These are phyloP conservation scores for Phlyctochytrium arcticum DNA, from an alignment of 192 early-diverging fungal genomes.

Conservation along the genomic window DNA sequence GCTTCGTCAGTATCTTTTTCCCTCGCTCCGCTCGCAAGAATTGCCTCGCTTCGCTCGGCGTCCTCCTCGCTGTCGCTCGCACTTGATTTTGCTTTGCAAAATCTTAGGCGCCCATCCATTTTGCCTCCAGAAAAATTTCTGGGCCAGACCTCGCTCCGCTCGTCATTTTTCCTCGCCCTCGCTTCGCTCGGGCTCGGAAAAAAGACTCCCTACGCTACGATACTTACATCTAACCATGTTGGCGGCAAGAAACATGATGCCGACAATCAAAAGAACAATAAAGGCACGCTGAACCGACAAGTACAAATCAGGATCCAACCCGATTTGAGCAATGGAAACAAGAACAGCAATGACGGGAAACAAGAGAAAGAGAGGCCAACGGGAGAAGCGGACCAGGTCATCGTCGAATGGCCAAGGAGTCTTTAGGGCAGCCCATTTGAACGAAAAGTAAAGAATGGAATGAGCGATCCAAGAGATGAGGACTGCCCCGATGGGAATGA, in stretches of 20 bases:
- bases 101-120: not conserved
- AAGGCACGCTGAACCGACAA: conserved; percentile 5
- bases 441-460: not conserved
- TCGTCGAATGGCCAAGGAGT: conserved; percentile 28
- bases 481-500: conserved; percentile 17
- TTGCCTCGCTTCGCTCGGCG: too few species aligned
- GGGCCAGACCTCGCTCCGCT: too few species aligned
- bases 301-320: not conserved
- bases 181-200: too few species aligned
- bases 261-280: conserved; percentile 14
- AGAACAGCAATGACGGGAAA: conserved; percentile 23
- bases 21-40: too few species aligned
- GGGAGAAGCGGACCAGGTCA: conserved; percentile 15
- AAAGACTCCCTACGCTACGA: too few species aligned
- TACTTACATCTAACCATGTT: conserved; percentile 16
- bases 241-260: not conserved
- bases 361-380: conserved; percentile 15
- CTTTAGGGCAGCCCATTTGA: conserved; percentile 10
- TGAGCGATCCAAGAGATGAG: conserved; percentile 19
- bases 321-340: conserved; percentile 3
- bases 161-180: too few species aligned
- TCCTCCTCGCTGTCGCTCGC: too few species aligned
- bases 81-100: not conserved
- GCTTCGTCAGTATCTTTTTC: too few species aligned
- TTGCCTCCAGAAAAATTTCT: too few species aligned